Conservation (phyloP, 2,329 filamentous ascomycete species). For the Escovopsis sp. region DNA sequence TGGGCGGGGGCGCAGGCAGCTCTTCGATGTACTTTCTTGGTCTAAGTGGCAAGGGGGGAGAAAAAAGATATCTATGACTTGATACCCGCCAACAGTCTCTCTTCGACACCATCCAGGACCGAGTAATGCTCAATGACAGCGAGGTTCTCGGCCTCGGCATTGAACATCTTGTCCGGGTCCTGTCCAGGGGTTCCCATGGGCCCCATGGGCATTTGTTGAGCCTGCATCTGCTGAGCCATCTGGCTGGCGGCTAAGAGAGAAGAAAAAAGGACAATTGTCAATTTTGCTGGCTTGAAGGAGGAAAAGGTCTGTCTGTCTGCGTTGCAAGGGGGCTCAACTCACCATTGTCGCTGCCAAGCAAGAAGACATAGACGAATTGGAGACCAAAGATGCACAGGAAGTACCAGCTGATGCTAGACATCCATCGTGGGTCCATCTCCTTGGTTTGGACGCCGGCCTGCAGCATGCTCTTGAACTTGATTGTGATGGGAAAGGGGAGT, state of each 20-base stretch:
- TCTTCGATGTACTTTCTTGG: too few species aligned
- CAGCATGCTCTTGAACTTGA: constrained; percentile 99
- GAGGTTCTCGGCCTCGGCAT: constrained; percentile 84
- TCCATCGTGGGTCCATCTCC: constrained; percentile 96
- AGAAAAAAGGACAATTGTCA: too few species aligned
- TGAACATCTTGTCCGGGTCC: constrained; percentile 91
- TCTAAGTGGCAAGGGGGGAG: too few species aligned
- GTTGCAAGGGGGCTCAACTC: constrained; percentile 21
- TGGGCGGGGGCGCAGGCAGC: too few species aligned
- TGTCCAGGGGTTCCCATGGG: constrained; percentile 77
- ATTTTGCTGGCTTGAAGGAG: too few species aligned
- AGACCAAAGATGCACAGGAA: constrained; percentile 94
- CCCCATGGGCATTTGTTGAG: constrained; percentile 33
- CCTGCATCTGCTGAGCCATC: constrained; percentile 78
- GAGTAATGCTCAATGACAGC: constrained; percentile 91
- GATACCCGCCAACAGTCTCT: constrained; percentile 54
- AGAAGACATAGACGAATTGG: constrained; percentile 93
- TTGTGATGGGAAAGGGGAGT: constrained; percentile 90
- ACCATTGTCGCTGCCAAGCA: constrained; percentile 94
- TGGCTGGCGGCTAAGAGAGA: constrained; percentile 60
- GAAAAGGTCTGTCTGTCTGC: too few species aligned
- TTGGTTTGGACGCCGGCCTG: constrained; percentile 92
- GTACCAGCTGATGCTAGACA: constrained; percentile 97
- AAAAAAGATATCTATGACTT: constrained; percentile 19
- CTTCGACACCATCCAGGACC: constrained; percentile 76